Evolutionary conservation across 352 stramenopile genomes (phyloP), one percentile per base, ranked within the genome.

Genomic region (Peronospora belbahrii): DNA sequence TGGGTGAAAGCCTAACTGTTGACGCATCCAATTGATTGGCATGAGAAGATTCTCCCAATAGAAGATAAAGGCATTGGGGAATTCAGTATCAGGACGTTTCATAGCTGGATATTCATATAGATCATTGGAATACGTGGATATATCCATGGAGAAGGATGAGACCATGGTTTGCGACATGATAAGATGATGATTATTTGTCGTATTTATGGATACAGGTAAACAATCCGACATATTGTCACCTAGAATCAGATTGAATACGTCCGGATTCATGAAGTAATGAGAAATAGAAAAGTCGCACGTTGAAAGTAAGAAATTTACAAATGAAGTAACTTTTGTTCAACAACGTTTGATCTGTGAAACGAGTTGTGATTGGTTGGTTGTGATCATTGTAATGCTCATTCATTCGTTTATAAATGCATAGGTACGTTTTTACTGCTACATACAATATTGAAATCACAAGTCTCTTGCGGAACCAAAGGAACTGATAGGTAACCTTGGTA

Each of bases 21-120:
- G 65, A 43, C 62, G 62, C 63, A 85, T 70, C 71, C 74, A 85
- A 55, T 80, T 78, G 35, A 66, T 57, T 1, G 74, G 74, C 11
- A 77, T 42, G 15, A 85, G 56, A 7, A 83, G 71, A 49, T 85
- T 80, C 48, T 85, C 74, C 70, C 72, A 85, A 57, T 69, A 80
- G 40, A 85, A 18, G 28, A 85, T 69, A 37, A 74, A 78, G 8
- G 74, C 74, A 37, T 85, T 85, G 23, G 55, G 59, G 6, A 83
- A 52, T 13, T 54, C 33, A 5, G 37, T 37, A 4, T 4, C 35
- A 8, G 58, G 17, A 30, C 52, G 56, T 14, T 62, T 61, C 4
- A 53, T 60, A 3, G 54, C 60, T 5, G 66, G 66, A 35, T 81
- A 77, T 46, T 77, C 67, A 45, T 78, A 77, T 11, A 81, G 48